Evolutionary conservation across 495 filamentous ascomycete species (phyloP).

Genomic region (Talaromyces nanjingensis): DNA sequence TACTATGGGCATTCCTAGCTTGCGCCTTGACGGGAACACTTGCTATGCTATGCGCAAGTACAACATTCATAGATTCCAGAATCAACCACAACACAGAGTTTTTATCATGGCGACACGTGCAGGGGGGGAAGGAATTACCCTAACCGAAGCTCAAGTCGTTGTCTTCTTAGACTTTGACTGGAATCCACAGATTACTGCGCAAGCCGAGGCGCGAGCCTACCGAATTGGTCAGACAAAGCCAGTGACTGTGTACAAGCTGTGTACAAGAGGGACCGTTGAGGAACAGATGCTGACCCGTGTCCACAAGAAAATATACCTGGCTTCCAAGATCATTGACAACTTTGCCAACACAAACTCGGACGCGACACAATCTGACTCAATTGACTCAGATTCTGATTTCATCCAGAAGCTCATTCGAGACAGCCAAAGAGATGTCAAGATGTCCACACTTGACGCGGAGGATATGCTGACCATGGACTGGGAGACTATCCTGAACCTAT

Average conservation of each 20-base stretch:
- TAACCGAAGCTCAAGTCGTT: constrained; percentile 52
- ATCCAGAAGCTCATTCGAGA: background rate
- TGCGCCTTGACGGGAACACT: constrained; percentile 54
- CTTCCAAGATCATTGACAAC: constrained; percentile 51
- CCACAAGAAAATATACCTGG: constrained; percentile 61
- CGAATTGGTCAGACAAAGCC: constrained; percentile 52
- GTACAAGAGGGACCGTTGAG: constrained; percentile 54
- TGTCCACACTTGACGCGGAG: constrained; percentile 34
- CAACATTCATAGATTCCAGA: constrained; percentile 52
- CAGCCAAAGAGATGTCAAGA: background rate
- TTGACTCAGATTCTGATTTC: constrained; percentile 8
- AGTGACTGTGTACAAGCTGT: constrained; percentile 53
- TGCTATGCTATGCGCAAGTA: constrained; percentile 48
- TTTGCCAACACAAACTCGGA: background rate
- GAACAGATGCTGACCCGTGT: constrained; percentile 59
- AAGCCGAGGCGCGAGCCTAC: constrained; percentile 55
- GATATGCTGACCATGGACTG: constrained; percentile 56
- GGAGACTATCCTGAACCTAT: constrained; percentile 47
- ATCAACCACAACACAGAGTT: constrained; percentile 41
- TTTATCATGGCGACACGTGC: constrained; percentile 61
- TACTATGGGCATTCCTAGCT: constrained; percentile 38
- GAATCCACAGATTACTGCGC: constrained; percentile 57
- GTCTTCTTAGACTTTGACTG: constrained; percentile 61
- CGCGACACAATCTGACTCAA: constrained; percentile 10
- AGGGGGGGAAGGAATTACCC: constrained; percentile 58